These are phyloP conservation scores for Apiospora phragmitis DNA, from an alignment of 2,329 filamentous ascomycete genomes.

Conservation along the genomic window DNA sequence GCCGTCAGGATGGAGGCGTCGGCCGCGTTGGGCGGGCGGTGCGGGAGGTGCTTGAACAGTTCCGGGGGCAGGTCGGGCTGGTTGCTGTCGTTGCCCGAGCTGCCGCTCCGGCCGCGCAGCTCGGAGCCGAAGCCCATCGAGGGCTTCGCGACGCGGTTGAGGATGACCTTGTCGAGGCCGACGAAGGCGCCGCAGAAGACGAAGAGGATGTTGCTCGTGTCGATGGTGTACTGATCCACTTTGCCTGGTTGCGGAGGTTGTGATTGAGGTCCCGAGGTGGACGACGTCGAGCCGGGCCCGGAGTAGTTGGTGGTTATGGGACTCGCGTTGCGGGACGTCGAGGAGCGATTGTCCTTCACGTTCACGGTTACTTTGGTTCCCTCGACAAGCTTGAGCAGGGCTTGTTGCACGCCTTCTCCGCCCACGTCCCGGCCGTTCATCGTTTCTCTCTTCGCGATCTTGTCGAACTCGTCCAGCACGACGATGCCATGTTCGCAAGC, in stretches of 20 bases:
- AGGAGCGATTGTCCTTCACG: slow-evolving; percentile 73
- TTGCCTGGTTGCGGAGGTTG: slow-evolving; percentile 48
- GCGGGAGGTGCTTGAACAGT: slow-evolving; percentile 56
- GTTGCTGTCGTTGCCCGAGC: slow-evolving; percentile 27
- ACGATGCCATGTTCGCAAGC: slow-evolving; percentile 90
- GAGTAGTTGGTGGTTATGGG: slow-evolving; percentile 56
- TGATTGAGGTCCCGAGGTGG: slow-evolving; percentile 41
- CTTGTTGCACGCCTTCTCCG: slow-evolving; percentile 95
- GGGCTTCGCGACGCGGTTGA: slow-evolving; percentile 81
- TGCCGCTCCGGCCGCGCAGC: slow-evolving; percentile 60
- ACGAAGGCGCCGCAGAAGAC: slow-evolving; percentile 96
- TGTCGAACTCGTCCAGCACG: slow-evolving; percentile 95
- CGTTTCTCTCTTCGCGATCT: slow-evolving; percentile 87
- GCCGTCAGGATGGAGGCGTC: slow-evolving; percentile 48
- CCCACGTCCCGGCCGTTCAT: slow-evolving; percentile 91
- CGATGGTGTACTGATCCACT: slow-evolving; percentile 69
- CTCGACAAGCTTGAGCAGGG: slow-evolving; percentile 92
- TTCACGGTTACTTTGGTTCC: slow-evolving; percentile 92
- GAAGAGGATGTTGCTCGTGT: slow-evolving; percentile 96
- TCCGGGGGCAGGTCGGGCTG: slow-evolving; percentile 66
- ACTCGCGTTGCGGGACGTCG: slow-evolving; percentile 46
- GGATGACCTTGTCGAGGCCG: slow-evolving; percentile 82
- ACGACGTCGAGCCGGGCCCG: slow-evolving; percentile 44
- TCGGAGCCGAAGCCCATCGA: slow-evolving; percentile 91
- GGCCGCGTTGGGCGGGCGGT: slow-evolving; percentile 42